These are phyloP conservation scores for Moesziomyces sp. DNA, from an alignment of 1,284 basidiomycete species.

Conservation along the genomic window DNA sequence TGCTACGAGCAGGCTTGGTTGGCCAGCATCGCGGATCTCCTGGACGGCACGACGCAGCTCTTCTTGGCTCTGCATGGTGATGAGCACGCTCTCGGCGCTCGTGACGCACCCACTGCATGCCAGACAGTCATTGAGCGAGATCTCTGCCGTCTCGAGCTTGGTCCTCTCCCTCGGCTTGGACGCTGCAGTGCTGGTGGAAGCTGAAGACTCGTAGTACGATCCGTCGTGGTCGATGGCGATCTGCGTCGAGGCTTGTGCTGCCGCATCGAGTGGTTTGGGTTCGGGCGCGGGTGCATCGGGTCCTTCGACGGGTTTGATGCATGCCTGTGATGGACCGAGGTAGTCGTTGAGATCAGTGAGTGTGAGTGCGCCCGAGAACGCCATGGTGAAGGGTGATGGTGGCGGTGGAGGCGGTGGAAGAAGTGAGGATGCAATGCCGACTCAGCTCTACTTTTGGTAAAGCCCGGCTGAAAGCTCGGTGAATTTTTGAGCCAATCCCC, in stretches of 20 bases:
- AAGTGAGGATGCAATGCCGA: constrained; percentile 1
- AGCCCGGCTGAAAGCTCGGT: not conserved
- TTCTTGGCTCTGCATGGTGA: constrained; percentile 94
- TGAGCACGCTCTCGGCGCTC: constrained; percentile 94
- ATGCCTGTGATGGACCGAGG: constrained; percentile 94
- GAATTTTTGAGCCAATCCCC: not conserved
- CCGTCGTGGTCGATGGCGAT: constrained; percentile 85
- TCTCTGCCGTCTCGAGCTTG: constrained; percentile 75
- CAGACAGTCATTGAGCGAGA: constrained; percentile 93
- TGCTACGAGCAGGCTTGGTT: constrained; percentile 48
- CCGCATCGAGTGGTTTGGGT: constrained; percentile 61
- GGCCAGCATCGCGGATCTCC: constrained; percentile 17
- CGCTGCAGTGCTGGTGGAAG: constrained; percentile 6
- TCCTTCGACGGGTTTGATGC: constrained; percentile 88
- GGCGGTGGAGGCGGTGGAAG: not conserved
- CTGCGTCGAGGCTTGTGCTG: constrained; percentile 75
- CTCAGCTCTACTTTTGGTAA: not conserved
- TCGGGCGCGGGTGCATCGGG: constrained; percentile 15
- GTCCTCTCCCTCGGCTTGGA: constrained; percentile 61
- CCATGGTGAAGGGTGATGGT: constrained; percentile 71
- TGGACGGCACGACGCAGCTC: constrained; percentile 77
- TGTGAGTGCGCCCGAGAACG: constrained; percentile 84
- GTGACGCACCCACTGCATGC: constrained; percentile 98
- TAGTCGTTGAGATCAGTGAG: constrained; percentile 97
- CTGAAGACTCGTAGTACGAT: constrained; percentile 76